Evolutionary conservation across 169 alveolate genomes (phyloP).

Genomic region (Plasmodium blacklocki): DNA sequence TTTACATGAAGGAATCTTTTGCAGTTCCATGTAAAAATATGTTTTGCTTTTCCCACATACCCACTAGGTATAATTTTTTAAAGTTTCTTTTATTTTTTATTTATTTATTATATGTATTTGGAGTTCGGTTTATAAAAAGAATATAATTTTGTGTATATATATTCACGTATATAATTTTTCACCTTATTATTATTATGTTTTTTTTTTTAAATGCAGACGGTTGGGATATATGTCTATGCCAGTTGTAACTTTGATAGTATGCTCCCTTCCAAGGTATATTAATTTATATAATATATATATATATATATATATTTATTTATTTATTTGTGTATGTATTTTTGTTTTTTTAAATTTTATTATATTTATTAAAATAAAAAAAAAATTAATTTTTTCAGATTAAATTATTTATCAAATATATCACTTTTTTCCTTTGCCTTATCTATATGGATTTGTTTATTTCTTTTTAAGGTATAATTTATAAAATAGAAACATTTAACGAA

Average conservation of each 20-base stretch:
- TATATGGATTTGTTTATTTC: conserved; percentile 72
- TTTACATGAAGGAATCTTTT: conserved; percentile 74
- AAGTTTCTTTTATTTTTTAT: not conserved
- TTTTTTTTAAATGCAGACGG: conserved; percentile 52
- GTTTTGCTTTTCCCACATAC: conserved; percentile 83
- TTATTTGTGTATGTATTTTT: not conserved
- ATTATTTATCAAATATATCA: conserved; percentile 70
- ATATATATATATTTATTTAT: not conserved
- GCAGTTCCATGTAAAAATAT: conserved; percentile 82
- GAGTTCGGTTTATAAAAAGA: conserved; percentile 15
- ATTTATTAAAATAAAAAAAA: not conserved
- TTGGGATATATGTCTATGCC: conserved; percentile 86
- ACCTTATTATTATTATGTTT: not conserved
- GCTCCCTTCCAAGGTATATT: conserved; percentile 81
- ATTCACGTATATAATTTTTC: not conserved
- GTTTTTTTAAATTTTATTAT: not conserved
- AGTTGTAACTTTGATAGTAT: conserved; percentile 81
- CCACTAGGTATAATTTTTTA: conserved; percentile 63
- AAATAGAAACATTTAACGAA: not conserved
- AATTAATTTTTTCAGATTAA: conserved; percentile 38
- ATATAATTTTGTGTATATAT: not conserved
- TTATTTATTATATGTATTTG: not conserved
- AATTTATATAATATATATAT: conserved; percentile 13
- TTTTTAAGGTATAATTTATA: conserved; percentile 43
- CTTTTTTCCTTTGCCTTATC: conserved; percentile 67